These are phyloP conservation scores for Epichloe uncinata DNA, from an alignment of 2,329 filamentous ascomycete genomes.

Conservation along the genomic window DNA sequence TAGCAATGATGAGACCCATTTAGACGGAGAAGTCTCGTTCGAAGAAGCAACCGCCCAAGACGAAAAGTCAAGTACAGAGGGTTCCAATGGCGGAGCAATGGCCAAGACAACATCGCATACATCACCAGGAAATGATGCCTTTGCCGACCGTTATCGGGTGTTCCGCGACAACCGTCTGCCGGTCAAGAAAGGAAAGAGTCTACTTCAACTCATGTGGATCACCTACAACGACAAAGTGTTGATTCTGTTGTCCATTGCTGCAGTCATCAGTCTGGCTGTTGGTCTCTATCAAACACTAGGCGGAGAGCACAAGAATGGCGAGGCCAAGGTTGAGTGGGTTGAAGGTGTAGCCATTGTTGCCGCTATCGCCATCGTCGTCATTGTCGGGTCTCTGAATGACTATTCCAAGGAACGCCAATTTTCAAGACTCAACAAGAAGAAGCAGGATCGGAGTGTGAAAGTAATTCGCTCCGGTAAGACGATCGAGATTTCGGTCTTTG, in stretches of 20 bases:
- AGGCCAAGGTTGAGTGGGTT: slow-evolving; percentile 59
- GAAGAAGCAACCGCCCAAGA: slow-evolving; percentile 45
- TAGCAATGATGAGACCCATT: slow-evolving; percentile 56
- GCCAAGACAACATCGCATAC: slow-evolving; percentile 3
- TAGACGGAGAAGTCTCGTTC: slow-evolving; percentile 57
- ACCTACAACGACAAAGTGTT: slow-evolving; percentile 76
- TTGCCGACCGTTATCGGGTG: slow-evolving; percentile 53
- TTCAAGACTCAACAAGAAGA: slow-evolving; percentile 65
- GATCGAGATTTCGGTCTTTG: slow-evolving; percentile 55
- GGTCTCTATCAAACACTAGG: slow-evolving; percentile 67
- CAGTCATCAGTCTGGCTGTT: slow-evolving; percentile 58
- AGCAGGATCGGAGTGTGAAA: slow-evolving; percentile 62
- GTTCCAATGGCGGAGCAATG: slow-evolving; percentile 5
- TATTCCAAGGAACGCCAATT: slow-evolving; percentile 73
- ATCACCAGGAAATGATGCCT: slow-evolving; percentile 22
- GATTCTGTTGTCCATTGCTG: slow-evolving; percentile 57
- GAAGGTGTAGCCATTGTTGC: slow-evolving; percentile 72
- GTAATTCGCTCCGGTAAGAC: slow-evolving; percentile 58
- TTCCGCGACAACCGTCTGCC: slow-evolving; percentile 62
- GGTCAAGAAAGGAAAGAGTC: slow-evolving; percentile 59
- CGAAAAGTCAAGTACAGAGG: slow-evolving; percentile 22
- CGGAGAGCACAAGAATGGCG: slow-evolving; percentile 31
- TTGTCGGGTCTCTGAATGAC: slow-evolving; percentile 66
- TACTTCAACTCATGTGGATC: slow-evolving; percentile 65
- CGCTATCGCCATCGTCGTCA: slow-evolving; percentile 64